Percentiles rank a stretch among this genome's conserved stretches.
Evolutionary conservation across 345 rosid genomes (phyloP).

Genomic region (Populus nigra): DNA sequence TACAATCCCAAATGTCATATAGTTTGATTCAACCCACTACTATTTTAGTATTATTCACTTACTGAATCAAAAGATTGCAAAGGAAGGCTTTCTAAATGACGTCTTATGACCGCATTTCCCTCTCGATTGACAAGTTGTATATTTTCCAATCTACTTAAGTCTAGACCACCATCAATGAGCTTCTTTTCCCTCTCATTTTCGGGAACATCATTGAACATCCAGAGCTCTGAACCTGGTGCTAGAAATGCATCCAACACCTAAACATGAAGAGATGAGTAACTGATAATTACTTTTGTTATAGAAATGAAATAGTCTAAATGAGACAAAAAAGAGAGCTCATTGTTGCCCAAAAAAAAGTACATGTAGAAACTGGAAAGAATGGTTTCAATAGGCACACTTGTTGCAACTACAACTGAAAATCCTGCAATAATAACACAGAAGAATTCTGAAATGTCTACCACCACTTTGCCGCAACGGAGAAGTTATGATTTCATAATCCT

Average conservation of each 20-base stretch:
- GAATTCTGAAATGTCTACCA: slow-evolving; percentile 19
- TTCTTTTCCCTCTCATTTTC: slow-evolving; percentile 68
- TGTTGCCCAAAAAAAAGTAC: neutral
- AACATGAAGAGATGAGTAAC: slow-evolving; percentile 17
- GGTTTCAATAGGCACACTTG: slow-evolving; percentile 13
- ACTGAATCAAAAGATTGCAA: slow-evolving; percentile 54
- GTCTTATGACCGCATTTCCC: slow-evolving; percentile 72
- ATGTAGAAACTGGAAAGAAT: neutral
- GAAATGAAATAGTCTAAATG: neutral
- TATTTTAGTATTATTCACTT: slow-evolving; percentile 22
- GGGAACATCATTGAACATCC: slow-evolving; percentile 80
- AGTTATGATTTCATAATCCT: slow-evolving; percentile 27
- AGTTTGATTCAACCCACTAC: neutral
- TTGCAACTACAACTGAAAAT: slow-evolving; percentile 14
- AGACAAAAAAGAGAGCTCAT: neutral
- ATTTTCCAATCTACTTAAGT: slow-evolving; percentile 48
- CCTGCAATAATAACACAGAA: slow-evolving; percentile 8
- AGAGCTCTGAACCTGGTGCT: slow-evolving; percentile 70
- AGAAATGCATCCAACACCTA: slow-evolving; percentile 71
- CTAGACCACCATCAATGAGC: slow-evolving; percentile 72
- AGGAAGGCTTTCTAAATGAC: slow-evolving; percentile 74
- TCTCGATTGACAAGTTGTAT: slow-evolving; percentile 59
- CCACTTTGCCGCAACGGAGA: slow-evolving; percentile 33
- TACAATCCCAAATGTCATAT: neutral
- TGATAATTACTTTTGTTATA: neutral